Evolutionary conservation across 805 yeast species (phyloP).

Genomic region (Hanseniaspora meyeri): DNA sequence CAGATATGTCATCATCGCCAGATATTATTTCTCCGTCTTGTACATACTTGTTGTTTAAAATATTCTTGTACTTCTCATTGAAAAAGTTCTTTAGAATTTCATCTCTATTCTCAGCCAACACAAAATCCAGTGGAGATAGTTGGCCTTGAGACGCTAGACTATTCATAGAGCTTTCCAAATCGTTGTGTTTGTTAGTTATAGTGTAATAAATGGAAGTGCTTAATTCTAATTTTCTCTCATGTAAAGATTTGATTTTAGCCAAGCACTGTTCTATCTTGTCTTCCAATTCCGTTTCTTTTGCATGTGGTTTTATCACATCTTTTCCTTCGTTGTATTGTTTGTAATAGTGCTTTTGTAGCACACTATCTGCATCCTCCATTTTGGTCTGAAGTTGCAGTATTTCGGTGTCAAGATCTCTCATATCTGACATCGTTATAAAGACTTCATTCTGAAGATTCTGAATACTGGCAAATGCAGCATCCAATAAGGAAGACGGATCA

Average conservation of each 20-base stretch:
- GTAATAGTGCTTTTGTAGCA: constrained; percentile 10
- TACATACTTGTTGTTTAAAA: neutral
- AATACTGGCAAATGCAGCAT: constrained; percentile 58
- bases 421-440: constrained; percentile 65
- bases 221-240: neutral
- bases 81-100: constrained; percentile 2
- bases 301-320: constrained; percentile 8
- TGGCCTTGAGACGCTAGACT: constrained; percentile 20
- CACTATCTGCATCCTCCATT: constrained; percentile 10
- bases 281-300: constrained; percentile 10
- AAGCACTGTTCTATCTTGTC: constrained; percentile 3
- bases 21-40: neutral
- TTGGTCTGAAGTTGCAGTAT: constrained; percentile 14
- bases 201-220: constrained; percentile 11
- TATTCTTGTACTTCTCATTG: constrained; percentile 4
- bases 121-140: constrained; percentile 19
- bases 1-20: neutral
- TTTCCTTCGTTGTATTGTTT: constrained; percentile 11
- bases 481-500: constrained; percentile 84
- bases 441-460: constrained; percentile 83
- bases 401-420: constrained; percentile 48
- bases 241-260: neutral
- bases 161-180: constrained; percentile 15
- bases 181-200: constrained; percentile 4
- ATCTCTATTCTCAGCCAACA: constrained; percentile 17